Evolutionary conservation across 2,329 filamentous ascomycete species (phyloP).

Genomic region (Cytospora leucostoma): DNA sequence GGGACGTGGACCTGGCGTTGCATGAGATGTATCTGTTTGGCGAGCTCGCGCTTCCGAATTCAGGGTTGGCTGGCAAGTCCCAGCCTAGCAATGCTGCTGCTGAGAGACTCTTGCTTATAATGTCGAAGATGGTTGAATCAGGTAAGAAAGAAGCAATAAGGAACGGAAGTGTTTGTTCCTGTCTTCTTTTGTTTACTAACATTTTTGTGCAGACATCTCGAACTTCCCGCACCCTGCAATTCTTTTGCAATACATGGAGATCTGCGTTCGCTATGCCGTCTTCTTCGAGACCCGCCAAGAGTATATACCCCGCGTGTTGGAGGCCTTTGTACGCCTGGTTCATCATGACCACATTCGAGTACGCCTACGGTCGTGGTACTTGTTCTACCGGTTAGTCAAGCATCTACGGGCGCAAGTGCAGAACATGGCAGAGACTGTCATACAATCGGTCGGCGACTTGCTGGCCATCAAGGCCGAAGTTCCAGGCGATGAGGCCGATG

Average conservation of each 20-base stretch:
- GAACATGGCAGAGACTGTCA: slow-evolving; percentile 87
- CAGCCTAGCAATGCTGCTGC: slow-evolving; percentile 77
- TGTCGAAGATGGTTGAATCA: slow-evolving; percentile 92
- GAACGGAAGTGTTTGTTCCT: neutral
- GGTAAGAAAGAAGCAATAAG: slow-evolving; percentile 56
- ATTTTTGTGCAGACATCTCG: slow-evolving; percentile 64
- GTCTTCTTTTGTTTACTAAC: slow-evolving; percentile 26
- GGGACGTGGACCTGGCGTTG: slow-evolving; percentile 89
- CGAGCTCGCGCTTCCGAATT: slow-evolving; percentile 86
- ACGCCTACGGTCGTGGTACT: slow-evolving; percentile 91
- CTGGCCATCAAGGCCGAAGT: slow-evolving; percentile 89
- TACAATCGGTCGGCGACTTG: slow-evolving; percentile 85
- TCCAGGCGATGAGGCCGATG: slow-evolving; percentile 73
- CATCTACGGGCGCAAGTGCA: slow-evolving; percentile 82
- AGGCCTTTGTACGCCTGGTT: slow-evolving; percentile 87
- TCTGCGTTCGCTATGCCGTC: slow-evolving; percentile 88
- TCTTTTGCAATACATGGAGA: slow-evolving; percentile 96
- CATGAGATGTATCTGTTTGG: slow-evolving; percentile 97
- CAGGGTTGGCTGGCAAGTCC: slow-evolving; percentile 83
- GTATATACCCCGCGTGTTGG: slow-evolving; percentile 82
- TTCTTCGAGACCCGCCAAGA: slow-evolving; percentile 87
- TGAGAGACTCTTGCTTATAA: slow-evolving; percentile 84
- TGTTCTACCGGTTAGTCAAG: slow-evolving; percentile 91
- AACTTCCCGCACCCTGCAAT: slow-evolving; percentile 88
- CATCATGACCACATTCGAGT: slow-evolving; percentile 88